A percentile compares a stretch with the other conserved stretches of the same genome.
These are phyloP conservation scores for Teunomyces barrocoloradensis DNA, from an alignment of 805 yeast genomes.

Conservation along the genomic window DNA sequence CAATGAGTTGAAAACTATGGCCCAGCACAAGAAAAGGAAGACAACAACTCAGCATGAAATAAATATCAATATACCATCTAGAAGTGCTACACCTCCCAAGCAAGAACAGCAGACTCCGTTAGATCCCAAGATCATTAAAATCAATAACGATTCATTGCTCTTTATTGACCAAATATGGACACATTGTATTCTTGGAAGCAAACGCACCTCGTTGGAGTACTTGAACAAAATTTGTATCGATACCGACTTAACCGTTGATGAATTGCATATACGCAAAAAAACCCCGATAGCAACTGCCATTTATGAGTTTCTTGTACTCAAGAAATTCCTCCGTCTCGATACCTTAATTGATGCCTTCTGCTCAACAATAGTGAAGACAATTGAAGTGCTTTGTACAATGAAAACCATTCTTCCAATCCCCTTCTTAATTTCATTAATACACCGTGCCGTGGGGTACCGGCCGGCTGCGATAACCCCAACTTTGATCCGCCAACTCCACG, in stretches of 20 bases:
- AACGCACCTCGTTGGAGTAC: conserved; percentile 28
- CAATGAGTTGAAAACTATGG: conserved; percentile 32
- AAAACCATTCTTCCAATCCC: conserved; percentile 48
- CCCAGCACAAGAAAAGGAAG: conserved; percentile 22
- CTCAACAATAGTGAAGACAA: conserved; percentile 17
- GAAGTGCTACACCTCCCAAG: conserved; percentile 2
- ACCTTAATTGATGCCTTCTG: conserved; percentile 43
- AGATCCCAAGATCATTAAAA: conserved; percentile 18
- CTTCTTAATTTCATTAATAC: conserved; percentile 55
- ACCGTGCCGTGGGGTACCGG: conserved; percentile 54
- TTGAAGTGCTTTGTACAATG: conserved; percentile 27
- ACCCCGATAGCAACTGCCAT: conserved; percentile 40
- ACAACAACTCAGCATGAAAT: conserved; percentile 3
- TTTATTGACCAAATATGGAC: conserved; percentile 36
- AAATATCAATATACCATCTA: background rate
- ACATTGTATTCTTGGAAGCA: conserved; percentile 35
- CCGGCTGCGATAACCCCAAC: conserved; percentile 54
- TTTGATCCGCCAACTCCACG: conserved; percentile 22
- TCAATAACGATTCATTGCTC: conserved; percentile 32
- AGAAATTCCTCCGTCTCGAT: conserved; percentile 50
- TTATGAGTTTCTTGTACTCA: conserved; percentile 40
- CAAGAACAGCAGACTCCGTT: conserved; percentile 1
- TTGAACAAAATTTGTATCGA: conserved; percentile 32
- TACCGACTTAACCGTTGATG: conserved; percentile 14
- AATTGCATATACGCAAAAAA: conserved; percentile 20